These are phyloP conservation scores for Postia placenta DNA, from an alignment of 768 basidiomycete species.

Conservation along the genomic window DNA sequence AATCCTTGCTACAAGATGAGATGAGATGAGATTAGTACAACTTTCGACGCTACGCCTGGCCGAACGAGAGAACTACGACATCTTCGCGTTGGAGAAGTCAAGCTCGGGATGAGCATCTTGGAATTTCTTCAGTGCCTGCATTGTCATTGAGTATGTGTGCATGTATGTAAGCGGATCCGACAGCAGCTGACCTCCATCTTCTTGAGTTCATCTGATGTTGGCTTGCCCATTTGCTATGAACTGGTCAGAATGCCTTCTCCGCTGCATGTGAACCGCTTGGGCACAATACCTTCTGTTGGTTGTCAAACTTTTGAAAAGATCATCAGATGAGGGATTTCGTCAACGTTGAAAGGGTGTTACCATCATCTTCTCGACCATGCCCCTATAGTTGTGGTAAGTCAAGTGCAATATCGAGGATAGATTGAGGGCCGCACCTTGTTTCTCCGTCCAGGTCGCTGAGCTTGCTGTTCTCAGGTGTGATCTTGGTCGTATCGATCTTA, in stretches of 20 bases:
- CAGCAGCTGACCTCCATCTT: slow-evolving; percentile 68
- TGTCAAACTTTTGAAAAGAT: slow-evolving; percentile 51
- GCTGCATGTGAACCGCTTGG: neutral
- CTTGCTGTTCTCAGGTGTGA: slow-evolving; percentile 92
- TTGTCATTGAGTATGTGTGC: neutral
- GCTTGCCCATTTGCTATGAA: slow-evolving; percentile 95
- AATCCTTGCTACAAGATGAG: too few species aligned
- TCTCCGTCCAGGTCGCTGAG: slow-evolving; percentile 94
- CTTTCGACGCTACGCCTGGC: neutral
- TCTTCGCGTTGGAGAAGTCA: slow-evolving; percentile 90
- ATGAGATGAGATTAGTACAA: too few species aligned
- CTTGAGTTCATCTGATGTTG: slow-evolving; percentile 90
- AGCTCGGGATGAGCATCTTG: slow-evolving; percentile 88
- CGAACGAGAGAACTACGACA: slow-evolving; percentile 63
- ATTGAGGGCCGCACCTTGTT: slow-evolving; percentile 57
- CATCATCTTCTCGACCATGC: slow-evolving; percentile 99
- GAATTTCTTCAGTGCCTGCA: slow-evolving; percentile 80
- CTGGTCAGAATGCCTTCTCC: neutral
- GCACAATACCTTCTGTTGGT: slow-evolving; percentile 58
- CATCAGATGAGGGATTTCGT: neutral
- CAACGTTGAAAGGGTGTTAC: slow-evolving; percentile 38
- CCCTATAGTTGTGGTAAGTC: slow-evolving; percentile 38
- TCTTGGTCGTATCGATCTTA: slow-evolving; percentile 94
- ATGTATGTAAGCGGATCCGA: neutral
- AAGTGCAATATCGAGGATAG: neutral